Percentiles rank a stretch among this genome's conserved stretches.
Conservation (phyloP, 148 eudicot genomes). For the Rhododendron henanense region DNA sequence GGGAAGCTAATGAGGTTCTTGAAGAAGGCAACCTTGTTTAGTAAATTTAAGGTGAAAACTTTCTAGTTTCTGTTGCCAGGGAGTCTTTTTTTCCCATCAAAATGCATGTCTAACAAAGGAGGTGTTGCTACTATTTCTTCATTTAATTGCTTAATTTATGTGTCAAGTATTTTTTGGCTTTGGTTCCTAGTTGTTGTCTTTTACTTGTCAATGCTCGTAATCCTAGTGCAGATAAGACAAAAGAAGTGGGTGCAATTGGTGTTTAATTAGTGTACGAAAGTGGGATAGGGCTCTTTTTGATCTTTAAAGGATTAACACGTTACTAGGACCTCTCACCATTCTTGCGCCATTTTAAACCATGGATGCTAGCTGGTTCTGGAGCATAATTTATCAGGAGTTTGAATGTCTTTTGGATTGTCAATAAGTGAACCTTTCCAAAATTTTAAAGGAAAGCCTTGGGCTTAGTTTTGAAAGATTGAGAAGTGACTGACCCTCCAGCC, state of each 20-base stretch:
- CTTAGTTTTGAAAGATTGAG: neutral
- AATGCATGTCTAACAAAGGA: neutral
- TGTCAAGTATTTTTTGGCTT: neutral
- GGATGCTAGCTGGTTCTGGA: neutral
- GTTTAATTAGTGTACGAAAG: neutral
- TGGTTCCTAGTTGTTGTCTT: neutral
- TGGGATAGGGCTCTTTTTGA: neutral
- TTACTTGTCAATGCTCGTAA: neutral
- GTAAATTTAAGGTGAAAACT: neutral
- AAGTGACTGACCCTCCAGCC: neutral
- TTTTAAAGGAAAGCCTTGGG: neutral
- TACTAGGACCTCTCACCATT: neutral
- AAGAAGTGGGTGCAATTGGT: neutral
- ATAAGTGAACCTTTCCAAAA: neutral
- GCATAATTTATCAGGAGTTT: neutral
- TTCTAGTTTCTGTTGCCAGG: neutral
- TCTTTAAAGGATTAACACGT: neutral
- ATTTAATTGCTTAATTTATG: neutral
- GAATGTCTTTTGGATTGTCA: neutral
- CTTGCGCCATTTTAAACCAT: neutral
- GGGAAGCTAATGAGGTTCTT: neutral
- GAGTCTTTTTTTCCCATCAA: neutral
- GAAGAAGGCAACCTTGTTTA: neutral
- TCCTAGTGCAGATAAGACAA: neutral
- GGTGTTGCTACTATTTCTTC: neutral